Percentiles rank a stretch among this genome's conserved stretches.
Conservation (phyloP, 208 protist genomes). For the Trypanosoma boissoni region DNA sequence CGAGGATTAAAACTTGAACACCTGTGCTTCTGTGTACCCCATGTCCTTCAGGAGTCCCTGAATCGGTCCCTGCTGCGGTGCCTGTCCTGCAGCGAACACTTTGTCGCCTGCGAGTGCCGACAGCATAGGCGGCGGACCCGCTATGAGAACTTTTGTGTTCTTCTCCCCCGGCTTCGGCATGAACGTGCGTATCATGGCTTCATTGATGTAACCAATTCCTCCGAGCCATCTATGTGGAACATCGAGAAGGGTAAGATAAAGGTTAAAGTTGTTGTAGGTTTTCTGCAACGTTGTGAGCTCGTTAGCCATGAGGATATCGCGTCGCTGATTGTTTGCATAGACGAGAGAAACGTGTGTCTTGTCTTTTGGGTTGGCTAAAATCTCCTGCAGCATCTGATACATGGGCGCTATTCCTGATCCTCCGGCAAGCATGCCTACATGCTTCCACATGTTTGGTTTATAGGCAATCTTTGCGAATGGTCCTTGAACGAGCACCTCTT, state of each 20-base stretch:
- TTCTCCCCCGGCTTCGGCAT: slow-evolving; percentile 66
- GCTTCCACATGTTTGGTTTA: slow-evolving; percentile 84
- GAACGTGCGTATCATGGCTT: slow-evolving; percentile 83
- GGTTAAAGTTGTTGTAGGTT: slow-evolving; percentile 84
- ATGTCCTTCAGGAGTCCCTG: slow-evolving; percentile 46
- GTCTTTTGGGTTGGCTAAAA: slow-evolving; percentile 77
- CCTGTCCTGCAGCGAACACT: slow-evolving; percentile 24
- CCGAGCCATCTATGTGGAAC: slow-evolving; percentile 87
- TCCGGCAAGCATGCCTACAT: slow-evolving; percentile 91
- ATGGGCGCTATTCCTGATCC: slow-evolving; percentile 94
- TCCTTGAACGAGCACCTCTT: slow-evolving; percentile 89
- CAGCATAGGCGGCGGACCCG: slow-evolving; percentile 39
- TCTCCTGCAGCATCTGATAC: slow-evolving; percentile 86
- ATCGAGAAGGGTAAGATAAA: slow-evolving; percentile 91
- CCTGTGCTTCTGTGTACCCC: slow-evolving; percentile 46
- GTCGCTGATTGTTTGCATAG: slow-evolving; percentile 86
- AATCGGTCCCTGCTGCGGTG: slow-evolving; percentile 26
- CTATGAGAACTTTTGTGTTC: slow-evolving; percentile 31
- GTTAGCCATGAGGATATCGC: slow-evolving; percentile 91
- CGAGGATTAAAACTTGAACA: slow-evolving; percentile 43
- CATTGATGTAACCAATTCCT: slow-evolving; percentile 83
- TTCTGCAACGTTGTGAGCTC: slow-evolving; percentile 91
- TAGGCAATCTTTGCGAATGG: slow-evolving; percentile 89
- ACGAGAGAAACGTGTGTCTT: slow-evolving; percentile 86
- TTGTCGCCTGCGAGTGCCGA: slow-evolving; percentile 30